Percentiles rank a stretch among this genome's conserved stretches.
phyloP scores from a whole-genome alignment of 2,329 filamentous ascomycete genomes.

The Alternaria alternata region DNA sequence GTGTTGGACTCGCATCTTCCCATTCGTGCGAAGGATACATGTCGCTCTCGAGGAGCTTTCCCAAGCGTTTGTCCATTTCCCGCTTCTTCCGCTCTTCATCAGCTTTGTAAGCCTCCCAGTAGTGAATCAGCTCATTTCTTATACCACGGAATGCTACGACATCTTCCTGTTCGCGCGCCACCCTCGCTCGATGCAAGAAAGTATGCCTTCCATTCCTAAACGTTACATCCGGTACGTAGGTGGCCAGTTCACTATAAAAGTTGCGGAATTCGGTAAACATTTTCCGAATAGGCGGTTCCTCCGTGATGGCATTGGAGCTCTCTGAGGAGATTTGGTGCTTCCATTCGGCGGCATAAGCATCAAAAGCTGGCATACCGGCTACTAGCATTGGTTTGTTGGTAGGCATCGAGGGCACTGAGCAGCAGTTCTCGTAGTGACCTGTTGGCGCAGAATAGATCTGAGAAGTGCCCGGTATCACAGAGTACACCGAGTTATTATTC shows the following conservation, averaged over 20 bases:
- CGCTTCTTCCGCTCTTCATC: constrained; percentile 32
- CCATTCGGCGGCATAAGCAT: constrained; percentile 36
- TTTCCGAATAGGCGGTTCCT: constrained; percentile 34
- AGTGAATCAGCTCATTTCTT: constrained; percentile 38
- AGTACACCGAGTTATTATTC: constrained; percentile 26
- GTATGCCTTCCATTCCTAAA: constrained; percentile 21
- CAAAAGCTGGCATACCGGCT: constrained; percentile 27
- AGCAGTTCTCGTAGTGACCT: constrained; percentile 20
- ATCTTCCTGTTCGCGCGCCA: constrained; percentile 46
- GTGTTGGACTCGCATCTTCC: constrained; percentile 6
- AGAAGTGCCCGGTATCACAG: constrained; percentile 6
- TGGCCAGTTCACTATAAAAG: constrained; percentile 38
- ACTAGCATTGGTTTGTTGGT: constrained; percentile 21
- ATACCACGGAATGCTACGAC: constrained; percentile 38
- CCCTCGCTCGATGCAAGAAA: constrained; percentile 45
- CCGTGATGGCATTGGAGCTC: constrained; percentile 12
- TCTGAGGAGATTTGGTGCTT: constrained; percentile 22
- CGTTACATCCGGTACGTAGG: constrained; percentile 24
- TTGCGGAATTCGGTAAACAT: constrained; percentile 48
- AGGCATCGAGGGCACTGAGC: constrained; percentile 37
- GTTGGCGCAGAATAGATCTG: neutral
- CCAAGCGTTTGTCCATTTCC: constrained; percentile 28
- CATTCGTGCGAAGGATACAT: constrained; percentile 32
- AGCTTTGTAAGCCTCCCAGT: constrained; percentile 41
- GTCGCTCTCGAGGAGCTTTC: constrained; percentile 35